These are phyloP conservation scores for Parmelia sp. DNA, from an alignment of 495 filamentous ascomycete species.

Conservation along the genomic window DNA sequence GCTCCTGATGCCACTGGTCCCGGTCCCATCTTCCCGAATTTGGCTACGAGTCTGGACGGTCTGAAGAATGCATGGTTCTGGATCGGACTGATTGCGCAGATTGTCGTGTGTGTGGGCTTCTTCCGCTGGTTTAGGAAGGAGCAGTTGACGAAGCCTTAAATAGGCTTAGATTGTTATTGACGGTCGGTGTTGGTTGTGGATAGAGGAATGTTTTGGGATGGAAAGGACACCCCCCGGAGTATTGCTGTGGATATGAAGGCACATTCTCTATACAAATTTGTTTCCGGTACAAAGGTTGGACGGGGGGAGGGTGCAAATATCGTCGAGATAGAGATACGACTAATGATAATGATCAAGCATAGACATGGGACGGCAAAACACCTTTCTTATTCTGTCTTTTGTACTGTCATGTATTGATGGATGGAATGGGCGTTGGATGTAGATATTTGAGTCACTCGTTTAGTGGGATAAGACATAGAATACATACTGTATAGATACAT, in stretches of 20 bases:
- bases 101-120: conserved; percentile 57
- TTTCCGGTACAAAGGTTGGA: not conserved
- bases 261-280: not conserved
- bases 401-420: not conserved
- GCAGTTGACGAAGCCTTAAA: conserved; percentile 56
- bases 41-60: conserved; percentile 42
- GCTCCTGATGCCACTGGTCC: conserved; percentile 55
- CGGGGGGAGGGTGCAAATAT: not conserved
- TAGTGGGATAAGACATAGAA: not conserved
- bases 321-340: not conserved
- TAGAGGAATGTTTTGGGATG: not conserved
- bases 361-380: not conserved
- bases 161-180: not conserved
- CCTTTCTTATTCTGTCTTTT: not conserved
- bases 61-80: conserved; percentile 59
- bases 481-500: too few species aligned
- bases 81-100: conserved; percentile 55
- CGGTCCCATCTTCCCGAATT: conserved; percentile 58
- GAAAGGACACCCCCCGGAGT: not conserved
- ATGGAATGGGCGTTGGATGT: not conserved
- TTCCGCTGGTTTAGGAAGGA: conserved; percentile 59
- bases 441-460: not conserved
- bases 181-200: not conserved
- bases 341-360: not conserved
- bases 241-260: not conserved